These are phyloP conservation scores for Pontederia crassipes DNA, from an alignment of 176 grass and related monocot genomes.

Conservation along the genomic window DNA sequence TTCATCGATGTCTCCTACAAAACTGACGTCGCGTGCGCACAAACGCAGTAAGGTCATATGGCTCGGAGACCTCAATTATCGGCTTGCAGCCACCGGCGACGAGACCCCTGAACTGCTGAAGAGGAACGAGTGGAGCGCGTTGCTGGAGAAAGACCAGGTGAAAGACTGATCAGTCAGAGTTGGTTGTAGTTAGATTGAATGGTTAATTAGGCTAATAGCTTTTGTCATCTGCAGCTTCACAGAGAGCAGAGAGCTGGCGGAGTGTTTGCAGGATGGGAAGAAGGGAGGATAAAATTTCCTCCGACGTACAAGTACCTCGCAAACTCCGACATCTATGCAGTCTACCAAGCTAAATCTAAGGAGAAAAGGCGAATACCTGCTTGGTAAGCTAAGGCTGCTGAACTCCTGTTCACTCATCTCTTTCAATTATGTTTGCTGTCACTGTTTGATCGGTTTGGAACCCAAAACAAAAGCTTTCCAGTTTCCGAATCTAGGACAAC, in stretches of 20 bases:
- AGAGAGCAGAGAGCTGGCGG: conserved; percentile 54
- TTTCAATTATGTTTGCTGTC: background rate
- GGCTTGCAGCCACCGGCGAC: conserved; percentile 22
- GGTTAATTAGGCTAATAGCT: background rate
- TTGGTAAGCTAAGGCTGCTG: conserved; percentile 37
- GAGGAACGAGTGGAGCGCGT: conserved; percentile 42
- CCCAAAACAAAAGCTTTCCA: no score
- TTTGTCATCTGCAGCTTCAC: conserved; percentile 29
- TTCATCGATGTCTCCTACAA: background rate
- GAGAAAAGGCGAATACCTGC: conserved; percentile 67
- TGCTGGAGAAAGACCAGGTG: conserved; percentile 70
- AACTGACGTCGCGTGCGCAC: background rate
- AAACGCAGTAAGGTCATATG: conserved; percentile 67
- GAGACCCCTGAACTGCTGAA: conserved; percentile 32
- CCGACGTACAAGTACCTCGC: conserved; percentile 84
- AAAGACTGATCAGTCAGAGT: background rate
- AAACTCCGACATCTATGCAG: conserved; percentile 67
- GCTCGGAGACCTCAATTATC: conserved; percentile 89
- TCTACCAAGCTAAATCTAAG: conserved; percentile 23
- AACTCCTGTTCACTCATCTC: background rate
- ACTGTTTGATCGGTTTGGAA: no score
- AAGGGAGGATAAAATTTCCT: conserved; percentile 66
- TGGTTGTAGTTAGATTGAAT: background rate
- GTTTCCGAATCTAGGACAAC: no score
- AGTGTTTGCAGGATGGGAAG: conserved; percentile 72